These are phyloP conservation scores for Cordyceps cateniannulata DNA, from an alignment of 2,329 filamentous ascomycete genomes.

Conservation along the genomic window DNA sequence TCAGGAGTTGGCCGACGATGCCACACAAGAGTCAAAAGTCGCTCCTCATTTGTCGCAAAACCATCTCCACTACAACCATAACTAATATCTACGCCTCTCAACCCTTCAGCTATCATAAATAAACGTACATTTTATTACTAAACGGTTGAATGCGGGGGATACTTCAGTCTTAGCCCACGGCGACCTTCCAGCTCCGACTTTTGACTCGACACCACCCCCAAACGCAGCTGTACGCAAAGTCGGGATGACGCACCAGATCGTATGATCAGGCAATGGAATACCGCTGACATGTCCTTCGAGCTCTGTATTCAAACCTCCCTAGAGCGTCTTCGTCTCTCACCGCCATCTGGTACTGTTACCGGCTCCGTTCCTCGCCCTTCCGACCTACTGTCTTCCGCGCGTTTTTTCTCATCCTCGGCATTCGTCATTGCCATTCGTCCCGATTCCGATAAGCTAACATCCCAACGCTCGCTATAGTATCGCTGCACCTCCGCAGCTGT, in stretches of 20 bases:
- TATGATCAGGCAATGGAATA: not conserved
- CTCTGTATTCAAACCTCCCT: not conserved
- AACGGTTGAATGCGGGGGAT: not conserved
- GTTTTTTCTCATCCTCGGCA: not conserved
- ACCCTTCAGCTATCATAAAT: not conserved
- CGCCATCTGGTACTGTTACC: not conserved
- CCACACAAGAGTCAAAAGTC: not conserved
- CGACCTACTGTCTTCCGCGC: not conserved
- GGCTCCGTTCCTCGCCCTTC: not conserved
- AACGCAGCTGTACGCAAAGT: no score
- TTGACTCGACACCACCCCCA: no score
- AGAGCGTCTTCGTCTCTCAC: not conserved
- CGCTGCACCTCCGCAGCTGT: constrained; percentile 23
- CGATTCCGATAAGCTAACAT: constrained; percentile 19
- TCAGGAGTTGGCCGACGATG: constrained; percentile 3
- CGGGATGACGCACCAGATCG: not conserved
- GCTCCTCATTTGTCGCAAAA: not conserved
- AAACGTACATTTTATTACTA: no score
- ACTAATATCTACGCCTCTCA: not conserved
- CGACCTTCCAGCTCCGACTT: no score
- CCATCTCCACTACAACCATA: not conserved
- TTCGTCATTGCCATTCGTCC: not conserved
- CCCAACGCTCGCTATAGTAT: constrained; percentile 26
- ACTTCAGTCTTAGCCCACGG: no score
- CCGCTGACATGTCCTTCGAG: not conserved